Conservation (phyloP, 441 rosid genomes). For the Viola pubescens region DNA sequence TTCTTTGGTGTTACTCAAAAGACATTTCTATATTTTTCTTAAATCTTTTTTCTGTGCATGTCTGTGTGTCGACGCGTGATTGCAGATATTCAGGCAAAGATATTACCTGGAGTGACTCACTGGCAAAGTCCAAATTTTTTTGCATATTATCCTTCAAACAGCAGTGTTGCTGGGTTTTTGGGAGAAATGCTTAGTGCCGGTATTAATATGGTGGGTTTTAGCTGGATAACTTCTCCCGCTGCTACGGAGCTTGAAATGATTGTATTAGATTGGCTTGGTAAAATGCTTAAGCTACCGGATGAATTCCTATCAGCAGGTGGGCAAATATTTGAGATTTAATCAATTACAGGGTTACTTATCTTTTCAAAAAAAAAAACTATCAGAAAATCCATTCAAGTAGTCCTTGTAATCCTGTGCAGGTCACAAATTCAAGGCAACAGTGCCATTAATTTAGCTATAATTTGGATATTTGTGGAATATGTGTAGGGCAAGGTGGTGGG, state of each 20-base stretch:
- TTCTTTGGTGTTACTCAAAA: not conserved
- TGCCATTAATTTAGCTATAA: too few relatives aligned
- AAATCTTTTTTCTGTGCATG: too few relatives aligned
- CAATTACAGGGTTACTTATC: not conserved
- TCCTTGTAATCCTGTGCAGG: too few relatives aligned
- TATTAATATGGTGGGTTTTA: slow-evolving; percentile 65
- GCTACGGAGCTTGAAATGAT: slow-evolving; percentile 84
- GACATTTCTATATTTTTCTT: too few relatives aligned
- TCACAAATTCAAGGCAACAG: too few relatives aligned
- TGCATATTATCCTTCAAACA: slow-evolving; percentile 68
- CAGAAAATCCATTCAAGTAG: too few relatives aligned
- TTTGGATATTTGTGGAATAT: not conserved
- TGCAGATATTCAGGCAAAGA: slow-evolving; percentile 63
- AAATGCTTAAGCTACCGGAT: slow-evolving; percentile 61
- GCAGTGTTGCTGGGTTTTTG: slow-evolving; percentile 75
- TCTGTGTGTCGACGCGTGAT: not conserved
- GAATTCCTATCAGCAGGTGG: slow-evolving; percentile 64
- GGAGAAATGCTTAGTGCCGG: slow-evolving; percentile 91
- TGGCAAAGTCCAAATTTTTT: slow-evolving; percentile 87
- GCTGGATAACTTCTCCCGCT: slow-evolving; percentile 86
- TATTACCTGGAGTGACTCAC: slow-evolving; percentile 78
- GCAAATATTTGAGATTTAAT: not conserved
- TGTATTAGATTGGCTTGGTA: slow-evolving; percentile 86
- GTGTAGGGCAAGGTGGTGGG: slow-evolving; percentile 75
- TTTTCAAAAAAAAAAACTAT: too few relatives aligned